Evolutionary conservation across 2,329 filamentous ascomycete species (phyloP).

Genomic region (Colletotrichum tropicale): DNA sequence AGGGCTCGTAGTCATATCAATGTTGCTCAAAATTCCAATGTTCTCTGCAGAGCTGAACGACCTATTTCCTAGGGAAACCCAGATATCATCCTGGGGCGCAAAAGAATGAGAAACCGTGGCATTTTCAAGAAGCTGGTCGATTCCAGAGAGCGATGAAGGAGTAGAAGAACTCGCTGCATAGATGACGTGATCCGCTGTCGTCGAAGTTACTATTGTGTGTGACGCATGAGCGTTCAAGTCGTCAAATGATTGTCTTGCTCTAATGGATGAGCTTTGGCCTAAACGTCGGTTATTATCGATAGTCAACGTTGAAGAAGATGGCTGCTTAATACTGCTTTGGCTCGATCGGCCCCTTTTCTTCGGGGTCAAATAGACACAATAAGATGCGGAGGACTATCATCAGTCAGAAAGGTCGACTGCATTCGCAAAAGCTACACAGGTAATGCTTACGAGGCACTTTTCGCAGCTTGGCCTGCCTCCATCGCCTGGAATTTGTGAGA

Average conservation of each 20-base stretch:
- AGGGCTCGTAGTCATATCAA: not conserved
- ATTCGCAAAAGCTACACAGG: too few relatives aligned
- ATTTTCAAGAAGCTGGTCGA: not conserved
- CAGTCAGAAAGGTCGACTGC: not conserved
- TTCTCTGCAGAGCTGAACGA: not conserved
- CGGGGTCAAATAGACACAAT: not conserved
- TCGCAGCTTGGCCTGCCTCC: constrained; percentile 4
- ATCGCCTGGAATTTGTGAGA: not conserved
- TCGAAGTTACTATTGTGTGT: not conserved
- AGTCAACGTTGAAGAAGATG: not conserved
- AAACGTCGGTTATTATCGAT: not conserved
- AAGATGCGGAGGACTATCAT: not conserved
- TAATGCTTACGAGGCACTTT: not conserved
- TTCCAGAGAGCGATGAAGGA: not conserved
- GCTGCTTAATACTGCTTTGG: not conserved
- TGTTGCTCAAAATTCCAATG: not conserved
- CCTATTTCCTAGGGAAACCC: not conserved
- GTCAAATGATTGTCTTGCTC: not conserved
- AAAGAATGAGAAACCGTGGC: not conserved
- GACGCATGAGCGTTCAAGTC: not conserved
- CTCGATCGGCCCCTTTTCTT: not conserved
- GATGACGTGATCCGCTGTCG: not conserved
- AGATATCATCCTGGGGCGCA: not conserved
- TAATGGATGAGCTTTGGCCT: not conserved
- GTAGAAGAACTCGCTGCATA: not conserved